Evolutionary conservation across 768 basidiomycete species (phyloP).

Genomic region (Psilocybe subaeruginosa): DNA sequence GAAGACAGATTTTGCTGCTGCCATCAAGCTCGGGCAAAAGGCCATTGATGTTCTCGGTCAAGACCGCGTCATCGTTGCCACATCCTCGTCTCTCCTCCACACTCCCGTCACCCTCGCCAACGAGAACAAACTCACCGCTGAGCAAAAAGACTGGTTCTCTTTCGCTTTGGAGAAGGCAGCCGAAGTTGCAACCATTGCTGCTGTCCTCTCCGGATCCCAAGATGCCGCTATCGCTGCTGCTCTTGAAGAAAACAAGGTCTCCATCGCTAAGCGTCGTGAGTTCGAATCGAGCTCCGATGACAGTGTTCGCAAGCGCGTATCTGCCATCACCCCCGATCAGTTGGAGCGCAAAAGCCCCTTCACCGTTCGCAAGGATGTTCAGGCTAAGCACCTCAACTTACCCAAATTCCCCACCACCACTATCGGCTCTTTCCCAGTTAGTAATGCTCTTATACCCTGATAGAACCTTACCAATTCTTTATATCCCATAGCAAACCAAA

Average conservation of each 20-base stretch:
- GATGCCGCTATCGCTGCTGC: conserved; percentile 69
- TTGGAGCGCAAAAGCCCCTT: conserved; percentile 91
- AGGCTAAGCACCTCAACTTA: conserved; percentile 85
- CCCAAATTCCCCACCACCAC: conserved; percentile 99
- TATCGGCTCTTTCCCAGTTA: conserved; percentile 95
- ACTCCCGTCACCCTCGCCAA: conserved; percentile 94
- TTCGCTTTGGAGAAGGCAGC: conserved; percentile 95
- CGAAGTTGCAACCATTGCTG: conserved; percentile 89
- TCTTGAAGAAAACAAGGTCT: conserved; percentile 86
- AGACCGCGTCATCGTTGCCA: conserved; percentile 90
- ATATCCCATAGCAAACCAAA: conserved; percentile 82
- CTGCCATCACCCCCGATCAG: conserved; percentile 84
- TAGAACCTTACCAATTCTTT: conserved; percentile 10
- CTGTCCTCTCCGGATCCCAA: conserved; percentile 84
- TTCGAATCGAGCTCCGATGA: conserved; percentile 95
- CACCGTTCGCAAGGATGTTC: conserved; percentile 82
- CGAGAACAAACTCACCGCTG: conserved; percentile 85
- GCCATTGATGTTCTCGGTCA: conserved; percentile 82
- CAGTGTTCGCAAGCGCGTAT: conserved; percentile 93
- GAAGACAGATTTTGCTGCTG: conserved; percentile 92
- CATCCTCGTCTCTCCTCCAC: conserved; percentile 98
- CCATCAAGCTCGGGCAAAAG: conserved; percentile 82
- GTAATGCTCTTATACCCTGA: conserved; percentile 22
- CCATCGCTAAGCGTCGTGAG: conserved; percentile 92
- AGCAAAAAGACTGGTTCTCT: conserved; percentile 98